A percentile compares a stretch with the other conserved stretches of the same genome.
phyloP scores from a whole-genome alignment of 2,329 filamentous ascomycete species.

The Aureobasidium leucospermi region DNA sequence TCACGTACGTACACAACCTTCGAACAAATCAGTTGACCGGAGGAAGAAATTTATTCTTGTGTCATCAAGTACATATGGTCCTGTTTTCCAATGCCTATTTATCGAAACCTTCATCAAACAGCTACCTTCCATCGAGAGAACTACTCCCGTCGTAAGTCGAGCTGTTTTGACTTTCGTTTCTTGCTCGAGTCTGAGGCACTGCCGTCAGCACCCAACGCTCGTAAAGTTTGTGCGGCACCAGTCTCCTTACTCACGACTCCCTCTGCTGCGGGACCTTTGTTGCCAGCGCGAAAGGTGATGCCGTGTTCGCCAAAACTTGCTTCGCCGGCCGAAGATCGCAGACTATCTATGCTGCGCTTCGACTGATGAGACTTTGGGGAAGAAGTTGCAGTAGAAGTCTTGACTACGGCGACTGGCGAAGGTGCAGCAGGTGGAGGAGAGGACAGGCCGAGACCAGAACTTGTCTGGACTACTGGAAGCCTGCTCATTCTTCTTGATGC shows the following conservation, averaged over 20 bases:
- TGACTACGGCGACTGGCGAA: background rate
- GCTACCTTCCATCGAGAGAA: background rate
- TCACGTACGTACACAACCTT: too few relatives aligned
- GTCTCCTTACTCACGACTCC: conserved; percentile 12
- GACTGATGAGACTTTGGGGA: conserved; percentile 7
- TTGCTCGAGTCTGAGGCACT: background rate
- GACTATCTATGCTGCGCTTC: conserved; percentile 16
- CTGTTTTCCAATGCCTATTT: too few relatives aligned
- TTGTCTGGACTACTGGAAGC: background rate
- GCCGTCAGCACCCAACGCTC: background rate
- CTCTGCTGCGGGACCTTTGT: conserved; percentile 12
- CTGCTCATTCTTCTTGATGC: background rate
- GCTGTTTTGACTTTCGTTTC: conserved; percentile 5
- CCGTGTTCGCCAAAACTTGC: conserved; percentile 12
- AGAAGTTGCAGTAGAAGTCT: background rate
- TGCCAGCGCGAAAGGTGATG: conserved; percentile 8
- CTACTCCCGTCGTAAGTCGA: background rate
- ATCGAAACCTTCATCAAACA: too few relatives aligned
- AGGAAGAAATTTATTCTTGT: background rate
- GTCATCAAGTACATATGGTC: too few relatives aligned
- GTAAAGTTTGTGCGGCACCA: conserved; percentile 6
- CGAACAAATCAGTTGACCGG: background rate
- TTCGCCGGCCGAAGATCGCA: conserved; percentile 7
- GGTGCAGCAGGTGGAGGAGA: background rate
- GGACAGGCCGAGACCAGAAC: background rate